Conservation (phyloP, 192 early-diverging fungal species). For the Coemansia sp. region DNA sequence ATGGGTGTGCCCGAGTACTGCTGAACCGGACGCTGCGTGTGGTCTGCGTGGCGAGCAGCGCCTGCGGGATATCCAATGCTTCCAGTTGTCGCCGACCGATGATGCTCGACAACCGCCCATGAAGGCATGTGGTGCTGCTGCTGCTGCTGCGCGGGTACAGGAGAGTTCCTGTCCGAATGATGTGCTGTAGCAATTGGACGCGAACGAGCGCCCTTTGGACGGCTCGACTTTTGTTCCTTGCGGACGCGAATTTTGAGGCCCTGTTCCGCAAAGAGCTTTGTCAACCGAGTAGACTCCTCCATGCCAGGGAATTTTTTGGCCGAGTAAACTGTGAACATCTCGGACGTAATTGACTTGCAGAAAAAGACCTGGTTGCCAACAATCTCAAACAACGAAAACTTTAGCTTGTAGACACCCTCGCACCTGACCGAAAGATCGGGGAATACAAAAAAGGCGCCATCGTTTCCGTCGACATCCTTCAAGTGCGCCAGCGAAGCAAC, state of each 20-base stretch:
- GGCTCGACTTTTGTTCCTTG: slow-evolving; percentile 67
- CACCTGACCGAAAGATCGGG: slow-evolving; percentile 92
- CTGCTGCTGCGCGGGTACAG: slow-evolving; percentile 1
- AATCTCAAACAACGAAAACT: slow-evolving; percentile 92
- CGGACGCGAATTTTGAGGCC: slow-evolving; percentile 92
- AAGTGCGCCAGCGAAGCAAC: slow-evolving; percentile 89
- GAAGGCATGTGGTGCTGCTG: slow-evolving; percentile 14
- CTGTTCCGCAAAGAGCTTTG: slow-evolving; percentile 93
- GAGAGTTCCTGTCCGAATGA: slow-evolving; percentile 15
- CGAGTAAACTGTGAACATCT: slow-evolving; percentile 84
- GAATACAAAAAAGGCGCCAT: slow-evolving; percentile 97
- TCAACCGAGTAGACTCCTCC: slow-evolving; percentile 89
- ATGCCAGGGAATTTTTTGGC: slow-evolving; percentile 97
- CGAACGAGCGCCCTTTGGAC: slow-evolving; percentile 47
- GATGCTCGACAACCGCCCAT: slow-evolving; percentile 26
- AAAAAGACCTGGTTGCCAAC: slow-evolving; percentile 82
- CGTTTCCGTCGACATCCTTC: slow-evolving; percentile 80
- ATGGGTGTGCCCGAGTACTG: slow-evolving; percentile 12
- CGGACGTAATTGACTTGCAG: slow-evolving; percentile 83
- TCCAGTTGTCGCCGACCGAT: slow-evolving; percentile 15
- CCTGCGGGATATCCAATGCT: slow-evolving; percentile 16
- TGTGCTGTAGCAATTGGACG: slow-evolving; percentile 38
- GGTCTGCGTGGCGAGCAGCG: slow-evolving; percentile 16
- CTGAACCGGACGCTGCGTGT: background rate
- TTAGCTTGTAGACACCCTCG: slow-evolving; percentile 83